These are phyloP conservation scores for Heteromeles arbutifolia DNA, from an alignment of 306 rosid species.

Conservation along the genomic window DNA sequence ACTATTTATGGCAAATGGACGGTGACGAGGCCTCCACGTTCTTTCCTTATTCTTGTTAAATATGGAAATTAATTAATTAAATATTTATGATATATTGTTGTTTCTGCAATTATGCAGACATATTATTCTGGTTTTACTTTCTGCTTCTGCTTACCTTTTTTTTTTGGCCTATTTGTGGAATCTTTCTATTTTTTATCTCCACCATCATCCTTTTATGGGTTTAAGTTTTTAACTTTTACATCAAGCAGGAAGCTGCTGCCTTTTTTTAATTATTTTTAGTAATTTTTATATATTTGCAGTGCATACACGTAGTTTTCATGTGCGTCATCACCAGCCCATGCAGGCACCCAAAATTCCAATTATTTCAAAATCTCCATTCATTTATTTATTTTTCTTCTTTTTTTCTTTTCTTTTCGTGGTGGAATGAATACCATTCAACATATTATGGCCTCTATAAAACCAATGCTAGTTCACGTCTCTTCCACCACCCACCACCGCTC, in stretches of 20 bases:
- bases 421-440: not conserved
- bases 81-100: not conserved
- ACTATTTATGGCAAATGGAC: conserved; percentile 20
- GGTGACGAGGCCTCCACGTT: conserved; percentile 57
- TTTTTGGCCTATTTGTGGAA: not conserved
- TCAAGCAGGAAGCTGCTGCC: not conserved
- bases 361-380: not conserved
- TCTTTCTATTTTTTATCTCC: not conserved
- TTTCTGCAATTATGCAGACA: not conserved
- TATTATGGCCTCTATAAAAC: not conserved
- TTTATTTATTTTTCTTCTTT: not conserved
- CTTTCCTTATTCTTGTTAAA: not conserved
- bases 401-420: not conserved
- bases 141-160: not conserved
- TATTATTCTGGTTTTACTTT: not conserved
- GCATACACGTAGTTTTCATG: not conserved
- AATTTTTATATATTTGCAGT: not conserved
- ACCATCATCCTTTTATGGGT: not conserved
- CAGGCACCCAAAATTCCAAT: too few relatives aligned
- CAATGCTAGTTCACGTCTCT: conserved; percentile 10
- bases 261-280: not conserved
- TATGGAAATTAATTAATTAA: not conserved
- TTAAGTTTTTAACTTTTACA: not conserved
- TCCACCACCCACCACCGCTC: not conserved
- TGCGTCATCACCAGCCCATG: not conserved